Evolutionary conservation across 805 yeast species (phyloP), one percentile per base, ranked within the genome.

Genomic region (Wickerhamomyces sydowiorum): DNA sequence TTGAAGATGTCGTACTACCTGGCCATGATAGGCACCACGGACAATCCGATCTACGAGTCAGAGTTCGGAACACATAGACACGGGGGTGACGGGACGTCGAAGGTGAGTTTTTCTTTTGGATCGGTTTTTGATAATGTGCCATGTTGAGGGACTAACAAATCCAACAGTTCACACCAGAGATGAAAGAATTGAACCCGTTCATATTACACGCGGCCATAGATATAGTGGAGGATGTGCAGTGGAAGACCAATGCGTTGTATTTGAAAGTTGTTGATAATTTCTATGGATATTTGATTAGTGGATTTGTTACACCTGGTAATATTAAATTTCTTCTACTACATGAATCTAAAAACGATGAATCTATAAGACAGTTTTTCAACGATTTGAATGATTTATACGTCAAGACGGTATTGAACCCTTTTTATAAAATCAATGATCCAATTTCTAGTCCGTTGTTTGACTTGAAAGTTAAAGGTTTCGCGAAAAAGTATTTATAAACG

Each of bases 381-480:
- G 98, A 90, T 47, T 73, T 86, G 8, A 86, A 89, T 62, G 98
- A 91, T 52, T 66, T 91, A 38, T 93, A 91, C 53, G 88, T 86
- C 19, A 91, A 90, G 65, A 78, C 89, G 9, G 59, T 86, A 37
- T 68, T 91, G 69, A 86, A 82, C 50, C 98, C 99, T 1, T 93
- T 93, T 58, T 91, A 90, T 59, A 69, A 75, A 37, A 74, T 79
- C 32, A 85, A 86, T 54, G 85, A 82, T 48, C 81, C 88, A 3
- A 86, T 93, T 20, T 70, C 74, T 25, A 80, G 86, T 36, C 78
- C 82, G 1, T 78, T 73, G 15, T 91, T 91, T 60, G 96, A 91
- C 63, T 60, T 77, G 43, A 77, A 80, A 52, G 83, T 91, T 32
- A 76, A 84, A 56, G 61, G 72, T 23, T 60, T 84, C 45, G 95